Conservation (phyloP, 352 stramenopile genomes). For the Globisporangium heterothallicum region DNA sequence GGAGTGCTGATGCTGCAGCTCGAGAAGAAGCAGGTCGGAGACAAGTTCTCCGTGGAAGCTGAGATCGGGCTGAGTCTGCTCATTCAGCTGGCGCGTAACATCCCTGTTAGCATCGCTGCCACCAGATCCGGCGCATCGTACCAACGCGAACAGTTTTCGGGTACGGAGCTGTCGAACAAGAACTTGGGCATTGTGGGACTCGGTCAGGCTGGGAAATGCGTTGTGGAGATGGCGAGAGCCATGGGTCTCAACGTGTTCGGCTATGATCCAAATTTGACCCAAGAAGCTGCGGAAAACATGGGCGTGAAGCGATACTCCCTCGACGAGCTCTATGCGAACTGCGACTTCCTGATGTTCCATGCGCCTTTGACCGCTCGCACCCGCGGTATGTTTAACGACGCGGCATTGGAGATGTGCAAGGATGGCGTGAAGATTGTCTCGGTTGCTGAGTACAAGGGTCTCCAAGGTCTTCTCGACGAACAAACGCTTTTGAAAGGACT, state of each 20-base stretch:
- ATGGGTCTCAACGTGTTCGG: constrained; percentile 65
- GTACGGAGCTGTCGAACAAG: constrained; percentile 58
- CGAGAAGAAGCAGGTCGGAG: constrained; percentile 63
- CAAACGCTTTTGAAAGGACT: constrained; percentile 66
- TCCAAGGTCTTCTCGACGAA: constrained; percentile 76
- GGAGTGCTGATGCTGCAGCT: constrained; percentile 73
- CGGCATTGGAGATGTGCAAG: constrained; percentile 86
- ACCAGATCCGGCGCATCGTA: constrained; percentile 19
- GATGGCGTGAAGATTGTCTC: constrained; percentile 86
- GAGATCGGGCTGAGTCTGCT: constrained; percentile 62
- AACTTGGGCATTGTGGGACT: constrained; percentile 67
- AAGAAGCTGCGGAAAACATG: constrained; percentile 54
- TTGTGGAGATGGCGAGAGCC: constrained; percentile 68
- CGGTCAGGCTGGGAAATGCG: constrained; percentile 60
- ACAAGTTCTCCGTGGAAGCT: constrained; percentile 70
- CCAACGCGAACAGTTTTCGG: constrained; percentile 44
- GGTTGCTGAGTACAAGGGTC: constrained; percentile 65
- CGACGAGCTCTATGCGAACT: constrained; percentile 55
- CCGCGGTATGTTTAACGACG: constrained; percentile 82
- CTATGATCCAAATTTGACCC: constrained; percentile 72
- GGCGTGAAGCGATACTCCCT: constrained; percentile 60
- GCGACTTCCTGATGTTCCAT: constrained; percentile 94
- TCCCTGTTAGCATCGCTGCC: constrained; percentile 44
- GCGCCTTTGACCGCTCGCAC: constrained; percentile 92
- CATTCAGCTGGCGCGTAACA: constrained; percentile 54